Evolutionary conservation across 1,139 yeast species (phyloP).

Genomic region (Meyerozyma guilliermondii): DNA sequence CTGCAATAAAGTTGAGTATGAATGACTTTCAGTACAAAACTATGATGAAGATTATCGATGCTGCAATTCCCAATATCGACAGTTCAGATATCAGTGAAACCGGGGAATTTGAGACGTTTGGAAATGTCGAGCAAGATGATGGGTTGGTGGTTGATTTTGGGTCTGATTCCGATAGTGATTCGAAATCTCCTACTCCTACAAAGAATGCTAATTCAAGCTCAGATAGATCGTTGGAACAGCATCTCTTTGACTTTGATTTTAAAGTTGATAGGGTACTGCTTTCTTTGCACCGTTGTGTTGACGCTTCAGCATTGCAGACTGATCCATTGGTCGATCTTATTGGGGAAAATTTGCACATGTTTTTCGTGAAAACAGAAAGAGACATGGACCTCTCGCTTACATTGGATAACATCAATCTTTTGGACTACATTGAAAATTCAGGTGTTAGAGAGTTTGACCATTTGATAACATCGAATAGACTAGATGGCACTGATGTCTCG

Average conservation of each 20-base stretch:
- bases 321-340: conserved; percentile 68
- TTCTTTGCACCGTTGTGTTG: conserved; percentile 62
- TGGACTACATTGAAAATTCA: conserved; percentile 69
- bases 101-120: conserved; percentile 34
- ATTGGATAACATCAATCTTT: conserved; percentile 61
- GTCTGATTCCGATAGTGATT: conserved; percentile 6
- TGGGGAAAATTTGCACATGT: conserved; percentile 59
- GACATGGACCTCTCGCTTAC: conserved; percentile 65
- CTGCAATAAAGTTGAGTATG: conserved; percentile 62
- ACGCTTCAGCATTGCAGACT: conserved; percentile 55
- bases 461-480: conserved; percentile 63
- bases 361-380: conserved; percentile 53
- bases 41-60: conserved; percentile 70
- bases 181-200: background rate
- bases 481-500: conserved; percentile 24
- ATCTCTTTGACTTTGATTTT: conserved; percentile 64
- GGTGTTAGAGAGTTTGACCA: conserved; percentile 63
- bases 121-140: conserved; percentile 12
- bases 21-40: conserved; percentile 90
- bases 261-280: conserved; percentile 59
- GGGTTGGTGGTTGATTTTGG: conserved; percentile 13
- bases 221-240: conserved; percentile 38
- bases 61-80: conserved; percentile 61
- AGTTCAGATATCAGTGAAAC: conserved; percentile 24
- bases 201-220: background rate